A percentile compares a stretch with the other conserved stretches of the same genome.
These are phyloP conservation scores for Allium cepa DNA, from an alignment of 106 monocot genomes.

Conservation along the genomic window DNA sequence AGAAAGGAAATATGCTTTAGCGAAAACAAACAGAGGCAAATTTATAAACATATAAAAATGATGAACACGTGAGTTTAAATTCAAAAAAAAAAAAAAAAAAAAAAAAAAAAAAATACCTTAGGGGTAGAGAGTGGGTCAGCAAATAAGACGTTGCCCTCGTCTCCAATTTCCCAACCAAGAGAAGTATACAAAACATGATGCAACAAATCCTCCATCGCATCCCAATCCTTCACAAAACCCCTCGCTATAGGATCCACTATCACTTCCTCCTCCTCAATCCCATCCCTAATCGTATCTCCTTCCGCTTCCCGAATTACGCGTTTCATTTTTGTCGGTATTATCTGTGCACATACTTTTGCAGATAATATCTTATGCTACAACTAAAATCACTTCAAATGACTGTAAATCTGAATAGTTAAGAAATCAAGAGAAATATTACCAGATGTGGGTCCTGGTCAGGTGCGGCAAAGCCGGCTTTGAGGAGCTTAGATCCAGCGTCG, in stretches of 20 bases:
- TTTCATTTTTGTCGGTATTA: conserved; percentile 91
- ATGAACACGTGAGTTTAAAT: too few relatives aligned
- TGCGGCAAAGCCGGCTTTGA: conserved; percentile 90
- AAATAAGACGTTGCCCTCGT: conserved; percentile 89
- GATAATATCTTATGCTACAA: neutral
- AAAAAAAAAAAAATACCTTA: too few relatives aligned
- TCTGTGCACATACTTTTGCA: conserved; percentile 17
- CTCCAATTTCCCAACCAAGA: conserved; percentile 96
- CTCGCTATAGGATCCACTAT: conserved; percentile 76
- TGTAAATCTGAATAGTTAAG: neutral
- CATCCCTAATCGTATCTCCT: conserved; percentile 33
- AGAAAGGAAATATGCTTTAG: too few relatives aligned
- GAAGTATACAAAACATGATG: conserved; percentile 68
- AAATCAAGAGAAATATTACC: conserved; percentile 23
- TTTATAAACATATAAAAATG: too few relatives aligned
- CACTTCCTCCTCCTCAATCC: conserved; percentile 26
- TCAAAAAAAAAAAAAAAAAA: too few relatives aligned
- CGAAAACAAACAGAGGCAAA: too few relatives aligned
- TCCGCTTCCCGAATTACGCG: conserved; percentile 68
- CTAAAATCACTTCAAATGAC: neutral
- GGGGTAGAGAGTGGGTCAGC: conserved; percentile 91
- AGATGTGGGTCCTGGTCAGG: conserved; percentile 86
- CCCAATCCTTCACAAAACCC: conserved; percentile 92
- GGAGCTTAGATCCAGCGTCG: conserved; percentile 87
- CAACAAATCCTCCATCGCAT: conserved; percentile 90